Base-by-base conservation (phyloP, 2,329 filamentous ascomycete species). In the Kalaharituber pfeilii region DNA sequence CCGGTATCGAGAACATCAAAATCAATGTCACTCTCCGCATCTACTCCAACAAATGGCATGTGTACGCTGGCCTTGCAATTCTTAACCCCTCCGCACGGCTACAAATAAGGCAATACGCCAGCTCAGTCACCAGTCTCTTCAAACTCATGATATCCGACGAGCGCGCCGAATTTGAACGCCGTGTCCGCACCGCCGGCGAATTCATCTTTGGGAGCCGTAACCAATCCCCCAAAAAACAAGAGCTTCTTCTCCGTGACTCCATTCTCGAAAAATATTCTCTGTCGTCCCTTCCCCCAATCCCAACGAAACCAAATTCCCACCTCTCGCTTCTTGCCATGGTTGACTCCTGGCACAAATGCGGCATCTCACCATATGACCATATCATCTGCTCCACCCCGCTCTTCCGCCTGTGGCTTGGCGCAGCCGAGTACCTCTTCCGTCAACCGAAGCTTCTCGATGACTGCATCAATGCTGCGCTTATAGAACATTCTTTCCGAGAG, bases 361-460 rank as follows among this genome's bases (percentile, higher is more conserved):
- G 81, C 29, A 98, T 95, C 64, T 84, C 93, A 49, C 91, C 91
- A 0, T 98, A 98, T 68, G 89, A 98, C 69, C 93, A 98, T 72
- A 98, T 98, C 88, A 93, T 98, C 62, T 98, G 91, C 72, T 94
- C 87, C 53, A 98, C 91, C 36, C 91, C 91, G 71, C 78, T 96
- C 49, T 98, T 98, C 73, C 84, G 91, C 51, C 79, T 98, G 60
- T 95, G 91, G 79, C 77, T 98, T 29, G 91, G 91, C 54, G 93
- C 95, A n/a, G 89, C 88, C 1, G 91, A 98, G 70, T 89, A 94
- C 67, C 75, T 98, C 33, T 98, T 95, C 73, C 82, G 87, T 60
- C 87, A 88, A 64, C 75, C 78, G 18, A 78, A 77, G 2, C 73
- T 94, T 52, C 78, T 98, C 13, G 82, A 94, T 51, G 86, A 91